A percentile compares a stretch with the other conserved stretches of the same genome.
phyloP scores from a whole-genome alignment of 148 eudicot species.

The Rhododendron molle region DNA sequence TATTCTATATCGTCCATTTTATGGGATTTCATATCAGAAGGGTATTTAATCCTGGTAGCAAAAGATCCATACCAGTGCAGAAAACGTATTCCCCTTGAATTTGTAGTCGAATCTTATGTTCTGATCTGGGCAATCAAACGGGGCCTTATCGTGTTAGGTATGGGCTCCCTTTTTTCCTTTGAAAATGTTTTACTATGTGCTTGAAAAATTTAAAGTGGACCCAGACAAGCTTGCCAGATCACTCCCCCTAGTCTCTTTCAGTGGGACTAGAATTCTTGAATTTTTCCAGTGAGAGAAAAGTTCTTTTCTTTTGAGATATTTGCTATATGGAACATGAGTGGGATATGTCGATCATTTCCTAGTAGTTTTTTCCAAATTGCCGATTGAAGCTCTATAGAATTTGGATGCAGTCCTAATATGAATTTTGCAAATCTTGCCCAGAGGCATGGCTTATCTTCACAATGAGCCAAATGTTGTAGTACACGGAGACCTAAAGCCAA shows the following conservation, averaged over 20 bases:
- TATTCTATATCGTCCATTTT: background rate
- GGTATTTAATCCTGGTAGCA: background rate
- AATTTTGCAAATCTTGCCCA: slow-evolving; percentile 25
- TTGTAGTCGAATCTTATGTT: background rate
- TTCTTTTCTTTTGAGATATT: background rate
- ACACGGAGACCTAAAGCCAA: slow-evolving; percentile 92
- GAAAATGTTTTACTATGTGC: background rate
- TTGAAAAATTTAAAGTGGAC: background rate
- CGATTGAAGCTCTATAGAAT: background rate
- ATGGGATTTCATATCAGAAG: background rate
- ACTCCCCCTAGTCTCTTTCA: background rate
- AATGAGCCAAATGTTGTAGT: slow-evolving; percentile 92
- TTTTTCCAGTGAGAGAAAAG: background rate
- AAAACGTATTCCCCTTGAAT: background rate
- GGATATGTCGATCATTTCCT: background rate
- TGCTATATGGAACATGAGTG: background rate
- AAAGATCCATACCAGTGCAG: background rate
- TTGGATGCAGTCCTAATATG: slow-evolving; percentile 20
- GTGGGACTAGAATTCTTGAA: background rate
- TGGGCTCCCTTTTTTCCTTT: background rate
- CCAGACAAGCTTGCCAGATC: background rate
- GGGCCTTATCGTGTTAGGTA: background rate
- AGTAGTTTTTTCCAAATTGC: background rate
- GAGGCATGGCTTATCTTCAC: slow-evolving; percentile 98
- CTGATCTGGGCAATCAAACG: background rate